Evolutionary conservation across 2,329 filamentous ascomycete genomes (phyloP).

Genomic region (Camillea tinctor): DNA sequence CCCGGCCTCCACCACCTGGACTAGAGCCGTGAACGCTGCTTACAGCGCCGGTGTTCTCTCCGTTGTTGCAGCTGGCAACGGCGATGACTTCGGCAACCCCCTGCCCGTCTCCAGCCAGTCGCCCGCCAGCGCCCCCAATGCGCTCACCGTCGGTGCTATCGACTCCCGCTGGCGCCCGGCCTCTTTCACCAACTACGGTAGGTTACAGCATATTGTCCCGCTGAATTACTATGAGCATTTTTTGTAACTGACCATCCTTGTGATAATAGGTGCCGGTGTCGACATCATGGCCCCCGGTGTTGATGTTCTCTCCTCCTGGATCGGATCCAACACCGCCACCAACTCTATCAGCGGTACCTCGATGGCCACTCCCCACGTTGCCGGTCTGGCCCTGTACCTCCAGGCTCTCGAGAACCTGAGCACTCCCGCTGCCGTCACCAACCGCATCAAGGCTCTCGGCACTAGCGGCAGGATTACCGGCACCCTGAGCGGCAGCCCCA

Average conservation of each 20-base stretch:
- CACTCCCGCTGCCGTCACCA: constrained; percentile 36
- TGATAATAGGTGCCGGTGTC: constrained; percentile 24
- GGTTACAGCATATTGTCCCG: background rate
- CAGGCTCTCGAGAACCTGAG: constrained; percentile 42
- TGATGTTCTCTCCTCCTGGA: constrained; percentile 41
- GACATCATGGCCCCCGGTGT: constrained; percentile 45
- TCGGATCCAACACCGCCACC: constrained; percentile 37
- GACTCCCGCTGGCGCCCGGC: constrained; percentile 40
- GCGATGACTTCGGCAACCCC: constrained; percentile 36
- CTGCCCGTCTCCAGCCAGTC: constrained; percentile 29
- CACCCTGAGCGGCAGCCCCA: constrained; percentile 23
- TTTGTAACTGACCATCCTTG: background rate
- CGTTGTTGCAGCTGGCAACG: constrained; percentile 58
- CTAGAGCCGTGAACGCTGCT: constrained; percentile 48
- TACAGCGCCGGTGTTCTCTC: constrained; percentile 47
- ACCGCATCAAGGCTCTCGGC: constrained; percentile 28
- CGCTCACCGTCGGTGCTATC: constrained; percentile 54
- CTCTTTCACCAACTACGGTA: constrained; percentile 51
- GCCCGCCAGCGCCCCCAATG: constrained; percentile 48
- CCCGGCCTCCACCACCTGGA: constrained; percentile 44
- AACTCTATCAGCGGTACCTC: constrained; percentile 56
- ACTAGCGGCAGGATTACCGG: constrained; percentile 21
- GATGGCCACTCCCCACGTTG: constrained; percentile 61
- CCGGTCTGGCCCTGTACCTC: constrained; percentile 60
- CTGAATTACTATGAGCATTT: background rate